phyloP scores from a whole-genome alignment of 2,329 filamentous ascomycete genomes.

The Amauroascus verrucosus region DNA sequence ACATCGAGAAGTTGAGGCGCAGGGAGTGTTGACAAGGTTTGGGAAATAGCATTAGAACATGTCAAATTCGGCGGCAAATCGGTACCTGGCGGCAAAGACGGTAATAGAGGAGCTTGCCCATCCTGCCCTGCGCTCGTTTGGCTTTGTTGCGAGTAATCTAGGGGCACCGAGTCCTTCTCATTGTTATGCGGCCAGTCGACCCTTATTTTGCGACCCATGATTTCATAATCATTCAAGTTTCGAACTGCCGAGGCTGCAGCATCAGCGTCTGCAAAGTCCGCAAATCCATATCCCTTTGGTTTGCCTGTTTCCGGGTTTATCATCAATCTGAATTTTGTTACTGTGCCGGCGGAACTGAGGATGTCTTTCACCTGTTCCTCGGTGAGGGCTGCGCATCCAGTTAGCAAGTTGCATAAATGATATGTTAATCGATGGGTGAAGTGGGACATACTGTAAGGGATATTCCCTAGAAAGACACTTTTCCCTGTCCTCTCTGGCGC shows the following conservation, averaged over 20 bases:
- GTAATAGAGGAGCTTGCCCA: slow-evolving; percentile 48
- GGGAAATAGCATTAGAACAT: slow-evolving; percentile 82
- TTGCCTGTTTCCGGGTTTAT: slow-evolving; percentile 92
- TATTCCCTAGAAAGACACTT: slow-evolving; percentile 41
- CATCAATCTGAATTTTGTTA: slow-evolving; percentile 83
- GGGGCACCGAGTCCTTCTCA: slow-evolving; percentile 54
- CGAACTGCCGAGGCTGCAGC: slow-evolving; percentile 85
- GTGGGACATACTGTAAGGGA: slow-evolving; percentile 63
- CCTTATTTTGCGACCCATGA: slow-evolving; percentile 86
- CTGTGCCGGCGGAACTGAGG: slow-evolving; percentile 79
- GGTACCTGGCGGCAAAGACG: slow-evolving; percentile 71
- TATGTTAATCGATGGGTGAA: slow-evolving; percentile 65
- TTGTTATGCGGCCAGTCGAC: slow-evolving; percentile 96
- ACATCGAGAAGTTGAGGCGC: slow-evolving; percentile 86
- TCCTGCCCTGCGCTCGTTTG: slow-evolving; percentile 31
- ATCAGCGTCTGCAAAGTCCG: slow-evolving; percentile 89
- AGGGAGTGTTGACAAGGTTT: slow-evolving; percentile 76
- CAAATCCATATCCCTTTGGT: slow-evolving; percentile 93
- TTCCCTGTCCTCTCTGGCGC: slow-evolving; percentile 37
- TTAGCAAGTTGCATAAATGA: slow-evolving; percentile 37
- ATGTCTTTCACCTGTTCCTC: slow-evolving; percentile 95
- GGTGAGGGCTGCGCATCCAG: slow-evolving; percentile 58
- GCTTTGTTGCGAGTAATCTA: slow-evolving; percentile 39
- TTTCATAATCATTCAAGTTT: slow-evolving; percentile 89
- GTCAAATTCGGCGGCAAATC: slow-evolving; percentile 74